These are phyloP conservation scores for Phytophthora tubulina DNA, from an alignment of 352 stramenopile genomes.

Conservation along the genomic window DNA sequence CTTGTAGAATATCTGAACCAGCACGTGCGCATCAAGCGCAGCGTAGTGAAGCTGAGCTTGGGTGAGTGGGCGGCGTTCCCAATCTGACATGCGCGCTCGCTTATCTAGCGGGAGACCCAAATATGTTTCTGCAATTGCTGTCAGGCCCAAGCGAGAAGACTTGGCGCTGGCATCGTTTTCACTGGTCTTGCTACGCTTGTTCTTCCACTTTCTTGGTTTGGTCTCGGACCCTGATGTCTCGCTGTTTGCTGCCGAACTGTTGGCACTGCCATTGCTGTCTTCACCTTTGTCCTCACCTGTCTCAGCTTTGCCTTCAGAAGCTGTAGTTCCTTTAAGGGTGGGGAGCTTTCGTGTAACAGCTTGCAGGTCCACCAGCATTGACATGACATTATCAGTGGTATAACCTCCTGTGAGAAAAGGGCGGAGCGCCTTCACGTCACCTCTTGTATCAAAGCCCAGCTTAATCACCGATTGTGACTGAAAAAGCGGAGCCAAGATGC, in stretches of 20 bases:
- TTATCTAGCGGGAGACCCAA: conserved; percentile 80
- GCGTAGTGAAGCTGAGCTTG: conserved; percentile 76
- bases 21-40: conserved; percentile 73
- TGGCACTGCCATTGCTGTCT: conserved; percentile 9
- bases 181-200: conserved; percentile 35
- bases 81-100: conserved; percentile 77
- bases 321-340: conserved; percentile 8
- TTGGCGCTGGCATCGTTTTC: conserved; percentile 23
- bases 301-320: conserved; percentile 7
- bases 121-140: conserved; percentile 60
- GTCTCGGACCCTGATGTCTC: conserved; percentile 14
- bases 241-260: conserved; percentile 18
- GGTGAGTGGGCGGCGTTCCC: conserved; percentile 74
- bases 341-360: conserved; percentile 52
- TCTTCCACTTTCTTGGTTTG: conserved; percentile 35
- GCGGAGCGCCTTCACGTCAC: conserved; percentile 68
- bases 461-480: conserved; percentile 62
- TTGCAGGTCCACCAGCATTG: conserved; percentile 70
- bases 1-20: conserved; percentile 66
- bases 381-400: conserved; percentile 45
- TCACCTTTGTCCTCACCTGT: conserved; percentile 9
- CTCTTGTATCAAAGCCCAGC: conserved; percentile 75
- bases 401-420: conserved; percentile 47
- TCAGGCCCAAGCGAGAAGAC: conserved; percentile 52
- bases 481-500: conserved; percentile 56